These are phyloP conservation scores for Fusarium dimerum DNA, from an alignment of 2,329 filamentous ascomycete genomes.

Conservation along the genomic window DNA sequence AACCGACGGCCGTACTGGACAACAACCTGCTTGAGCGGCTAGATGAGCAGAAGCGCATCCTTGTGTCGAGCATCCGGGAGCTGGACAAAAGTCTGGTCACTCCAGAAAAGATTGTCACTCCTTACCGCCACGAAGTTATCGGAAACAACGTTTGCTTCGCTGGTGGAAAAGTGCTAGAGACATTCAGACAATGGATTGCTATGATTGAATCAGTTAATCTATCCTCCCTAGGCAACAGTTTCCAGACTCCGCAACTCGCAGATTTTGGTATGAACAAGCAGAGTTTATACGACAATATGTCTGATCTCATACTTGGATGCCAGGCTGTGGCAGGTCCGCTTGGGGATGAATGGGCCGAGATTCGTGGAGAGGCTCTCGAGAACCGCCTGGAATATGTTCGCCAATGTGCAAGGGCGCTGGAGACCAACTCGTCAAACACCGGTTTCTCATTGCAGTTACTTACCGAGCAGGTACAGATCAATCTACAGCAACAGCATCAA, in stretches of 20 bases:
- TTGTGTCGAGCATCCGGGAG: conserved; percentile 83
- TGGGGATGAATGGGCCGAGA: conserved; percentile 92
- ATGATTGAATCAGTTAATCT: conserved; percentile 92
- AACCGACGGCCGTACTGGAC: conserved; percentile 76
- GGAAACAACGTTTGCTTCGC: conserved; percentile 80
- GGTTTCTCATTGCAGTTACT: conserved; percentile 85
- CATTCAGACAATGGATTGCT: conserved; percentile 86
- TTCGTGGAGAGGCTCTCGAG: conserved; percentile 87
- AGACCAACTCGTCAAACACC: conserved; percentile 84
- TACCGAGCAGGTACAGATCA: conserved; percentile 73
- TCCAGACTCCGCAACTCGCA: conserved; percentile 80
- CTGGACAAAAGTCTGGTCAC: conserved; percentile 81
- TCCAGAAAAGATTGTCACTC: conserved; percentile 79
- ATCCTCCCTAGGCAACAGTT: conserved; percentile 71
- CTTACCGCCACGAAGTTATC: conserved; percentile 75
- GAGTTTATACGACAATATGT: conserved; percentile 88
- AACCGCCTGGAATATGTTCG: conserved; percentile 81
- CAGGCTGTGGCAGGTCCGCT: conserved; percentile 90
- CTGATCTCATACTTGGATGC: conserved; percentile 83
- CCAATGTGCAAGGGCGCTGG: conserved; percentile 74
- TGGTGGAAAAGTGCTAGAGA: conserved; percentile 79
- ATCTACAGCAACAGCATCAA: conserved; percentile 48
- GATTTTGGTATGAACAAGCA: conserved; percentile 94
- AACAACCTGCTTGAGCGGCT: conserved; percentile 76
- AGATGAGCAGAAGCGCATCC: conserved; percentile 81